Percentiles rank a stretch among this genome's conserved stretches.
Conservation (phyloP, 2,329 filamentous ascomycete genomes). For the Venturia asperata region DNA sequence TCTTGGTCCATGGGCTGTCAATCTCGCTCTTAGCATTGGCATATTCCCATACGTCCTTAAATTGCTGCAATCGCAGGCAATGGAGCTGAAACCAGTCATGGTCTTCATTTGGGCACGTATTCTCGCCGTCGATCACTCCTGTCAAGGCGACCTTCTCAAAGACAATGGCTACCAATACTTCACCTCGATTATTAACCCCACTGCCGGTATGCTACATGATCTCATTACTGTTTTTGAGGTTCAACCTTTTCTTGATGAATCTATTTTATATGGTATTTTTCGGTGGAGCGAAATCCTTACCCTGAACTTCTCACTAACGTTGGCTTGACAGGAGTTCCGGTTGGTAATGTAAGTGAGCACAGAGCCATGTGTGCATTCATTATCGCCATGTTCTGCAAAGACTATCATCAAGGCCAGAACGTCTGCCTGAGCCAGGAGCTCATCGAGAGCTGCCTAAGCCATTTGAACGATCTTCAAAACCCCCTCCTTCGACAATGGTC, state of each 20-base stretch:
- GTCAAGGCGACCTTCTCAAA: constrained; percentile 88
- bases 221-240: not conserved
- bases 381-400: constrained; percentile 92
- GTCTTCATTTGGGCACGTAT: constrained; percentile 98
- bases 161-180: constrained; percentile 98
- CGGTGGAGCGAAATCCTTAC: not conserved
- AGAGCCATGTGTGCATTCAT: constrained; percentile 99
- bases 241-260: not conserved
- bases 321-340: constrained; percentile 54
- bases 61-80: constrained; percentile 85
- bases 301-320: not conserved
- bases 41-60: constrained; percentile 99
- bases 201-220: constrained; percentile 7
- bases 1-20: constrained; percentile 96
- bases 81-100: constrained; percentile 96
- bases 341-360: constrained; percentile 85
- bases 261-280: not conserved
- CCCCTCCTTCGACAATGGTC: constrained; percentile 90
- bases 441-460: constrained; percentile 77
- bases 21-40: constrained; percentile 91
- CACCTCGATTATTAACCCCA: constrained; percentile 78
- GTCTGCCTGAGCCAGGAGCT: constrained; percentile 88
- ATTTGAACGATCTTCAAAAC: constrained; percentile 80
- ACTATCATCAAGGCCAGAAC: constrained; percentile 82
- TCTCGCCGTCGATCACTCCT: constrained; percentile 87